These are phyloP conservation scores for Dendrothele bispora DNA, from an alignment of 768 basidiomycete species.

Conservation along the genomic window DNA sequence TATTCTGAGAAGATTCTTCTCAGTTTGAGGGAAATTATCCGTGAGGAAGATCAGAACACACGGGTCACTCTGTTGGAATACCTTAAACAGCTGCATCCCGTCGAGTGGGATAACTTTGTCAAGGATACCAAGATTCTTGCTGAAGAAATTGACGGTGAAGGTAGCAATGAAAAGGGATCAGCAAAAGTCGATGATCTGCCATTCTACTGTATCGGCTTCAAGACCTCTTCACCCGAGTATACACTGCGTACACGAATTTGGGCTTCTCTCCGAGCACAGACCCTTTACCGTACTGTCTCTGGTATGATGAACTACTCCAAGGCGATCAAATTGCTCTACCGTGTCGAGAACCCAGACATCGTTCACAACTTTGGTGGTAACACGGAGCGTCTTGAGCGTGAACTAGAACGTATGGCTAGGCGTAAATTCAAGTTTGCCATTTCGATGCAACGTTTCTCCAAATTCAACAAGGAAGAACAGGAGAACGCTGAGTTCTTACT, in stretches of 20 bases:
- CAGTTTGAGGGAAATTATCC: constrained; percentile 95
- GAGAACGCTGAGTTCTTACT: constrained; percentile 98
- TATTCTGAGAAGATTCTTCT: constrained; percentile 99
- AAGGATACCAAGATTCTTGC: constrained; percentile 99
- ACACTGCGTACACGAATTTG: constrained; percentile 98
- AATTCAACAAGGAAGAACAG: constrained; percentile 98
- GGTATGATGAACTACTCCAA: constrained; percentile 99
- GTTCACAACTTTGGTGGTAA: constrained; percentile 96
- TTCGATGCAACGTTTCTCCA: constrained; percentile 98
- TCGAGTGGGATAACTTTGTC: constrained; percentile 99
- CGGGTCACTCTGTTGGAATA: constrained; percentile 98
- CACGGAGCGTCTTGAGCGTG: constrained; percentile 93
- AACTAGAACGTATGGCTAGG: constrained; percentile 94
- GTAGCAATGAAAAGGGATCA: constrained; percentile 68
- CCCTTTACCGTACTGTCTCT: constrained; percentile 96
- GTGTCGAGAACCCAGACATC: constrained; percentile 97
- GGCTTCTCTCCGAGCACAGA: constrained; percentile 98
- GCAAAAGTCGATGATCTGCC: constrained; percentile 89
- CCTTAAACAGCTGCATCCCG: constrained; percentile 95
- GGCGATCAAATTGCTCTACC: constrained; percentile 97
- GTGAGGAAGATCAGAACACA: constrained; percentile 95
- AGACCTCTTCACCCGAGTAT: constrained; percentile 97
- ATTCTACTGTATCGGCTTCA: constrained; percentile 99
- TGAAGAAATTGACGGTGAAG: constrained; percentile 74
- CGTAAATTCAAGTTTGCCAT: constrained; percentile 98